phyloP scores from a whole-genome alignment of 805 yeast genomes.

The Metschnikowia baotianmanensis region DNA sequence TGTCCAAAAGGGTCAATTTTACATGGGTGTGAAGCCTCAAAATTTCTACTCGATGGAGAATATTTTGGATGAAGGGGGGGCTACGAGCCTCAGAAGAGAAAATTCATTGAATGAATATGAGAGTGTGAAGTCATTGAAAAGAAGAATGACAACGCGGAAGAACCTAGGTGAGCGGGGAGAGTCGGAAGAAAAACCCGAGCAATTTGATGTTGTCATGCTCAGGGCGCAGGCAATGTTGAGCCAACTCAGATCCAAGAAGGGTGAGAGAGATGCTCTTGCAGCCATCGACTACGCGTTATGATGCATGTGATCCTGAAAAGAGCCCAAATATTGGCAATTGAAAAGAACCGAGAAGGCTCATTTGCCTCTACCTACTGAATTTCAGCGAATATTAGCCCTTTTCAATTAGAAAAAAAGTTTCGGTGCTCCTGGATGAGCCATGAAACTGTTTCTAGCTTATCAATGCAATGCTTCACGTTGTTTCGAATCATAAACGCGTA shows the following conservation, averaged over 20 bases:
- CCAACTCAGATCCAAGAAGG: slow-evolving; percentile 24
- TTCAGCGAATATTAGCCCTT: neutral
- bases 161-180: slow-evolving; percentile 23
- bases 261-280: neutral
- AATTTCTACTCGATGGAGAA: slow-evolving; percentile 7
- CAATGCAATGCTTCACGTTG: too few relatives aligned
- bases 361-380: too few relatives aligned
- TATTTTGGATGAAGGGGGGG: slow-evolving; percentile 3
- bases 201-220: slow-evolving; percentile 24
- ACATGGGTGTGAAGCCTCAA: slow-evolving; percentile 5
- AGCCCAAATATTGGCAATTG: too few relatives aligned
- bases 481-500: too few relatives aligned
- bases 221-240: slow-evolving; percentile 42
- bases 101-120: slow-evolving; percentile 26
- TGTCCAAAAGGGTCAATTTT: slow-evolving; percentile 3
- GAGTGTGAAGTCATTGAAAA: slow-evolving; percentile 36
- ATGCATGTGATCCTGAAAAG: too few relatives aligned
- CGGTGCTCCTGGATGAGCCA: slow-evolving; percentile 2
- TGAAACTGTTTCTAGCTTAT: too few relatives aligned
- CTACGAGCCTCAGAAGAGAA: slow-evolving; percentile 4
- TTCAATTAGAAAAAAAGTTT: neutral
- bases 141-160: slow-evolving; percentile 38
- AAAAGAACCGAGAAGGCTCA: too few relatives aligned
- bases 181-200: slow-evolving; percentile 8
- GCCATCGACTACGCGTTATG: neutral